Conservation (phyloP, 768 basidiomycete species). For the Leccinum boreale region DNA sequence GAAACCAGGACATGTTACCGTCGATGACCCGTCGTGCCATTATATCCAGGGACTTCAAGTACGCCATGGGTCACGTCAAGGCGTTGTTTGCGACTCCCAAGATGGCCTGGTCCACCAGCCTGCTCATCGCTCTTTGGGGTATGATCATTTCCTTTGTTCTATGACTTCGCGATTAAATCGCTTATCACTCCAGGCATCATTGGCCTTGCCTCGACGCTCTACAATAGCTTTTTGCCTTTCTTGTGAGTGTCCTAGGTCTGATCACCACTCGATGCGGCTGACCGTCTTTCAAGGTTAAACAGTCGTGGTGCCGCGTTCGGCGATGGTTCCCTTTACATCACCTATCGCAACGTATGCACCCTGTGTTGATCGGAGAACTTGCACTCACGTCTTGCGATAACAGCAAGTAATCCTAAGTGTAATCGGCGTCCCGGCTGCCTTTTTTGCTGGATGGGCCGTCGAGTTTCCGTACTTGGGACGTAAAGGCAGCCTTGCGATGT, state of each 20-base stretch:
- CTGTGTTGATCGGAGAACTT: no score
- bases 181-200: conserved; percentile 50
- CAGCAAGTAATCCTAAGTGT: conserved; percentile 70
- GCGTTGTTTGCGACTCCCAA: conserved; percentile 61
- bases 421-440: conserved; percentile 67
- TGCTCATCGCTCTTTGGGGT: conserved; percentile 51
- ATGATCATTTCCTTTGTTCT: conserved; percentile 17
- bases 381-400: neutral
- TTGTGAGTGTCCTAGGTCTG: conserved; percentile 34
- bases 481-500: conserved; percentile 61
- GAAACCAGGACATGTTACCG: conserved; percentile 6
- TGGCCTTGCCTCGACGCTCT: conserved; percentile 71
- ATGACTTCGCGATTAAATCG: neutral
- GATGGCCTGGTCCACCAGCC: conserved; percentile 61
- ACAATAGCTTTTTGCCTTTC: conserved; percentile 52
- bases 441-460: conserved; percentile 69
- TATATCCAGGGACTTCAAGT: conserved; percentile 41
- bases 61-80: conserved; percentile 45
- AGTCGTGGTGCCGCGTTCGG: conserved; percentile 67
- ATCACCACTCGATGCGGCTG: neutral
- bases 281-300: conserved; percentile 41
- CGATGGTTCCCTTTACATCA: conserved; percentile 65
- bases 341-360: conserved; percentile 62
- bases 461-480: conserved; percentile 63
- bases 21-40: conserved; percentile 18